Percentiles rank a stretch among this genome's conserved stretches.
Evolutionary conservation across 2,329 filamentous ascomycete species (phyloP).

Genomic region (Pseudocercospora crystallina): DNA sequence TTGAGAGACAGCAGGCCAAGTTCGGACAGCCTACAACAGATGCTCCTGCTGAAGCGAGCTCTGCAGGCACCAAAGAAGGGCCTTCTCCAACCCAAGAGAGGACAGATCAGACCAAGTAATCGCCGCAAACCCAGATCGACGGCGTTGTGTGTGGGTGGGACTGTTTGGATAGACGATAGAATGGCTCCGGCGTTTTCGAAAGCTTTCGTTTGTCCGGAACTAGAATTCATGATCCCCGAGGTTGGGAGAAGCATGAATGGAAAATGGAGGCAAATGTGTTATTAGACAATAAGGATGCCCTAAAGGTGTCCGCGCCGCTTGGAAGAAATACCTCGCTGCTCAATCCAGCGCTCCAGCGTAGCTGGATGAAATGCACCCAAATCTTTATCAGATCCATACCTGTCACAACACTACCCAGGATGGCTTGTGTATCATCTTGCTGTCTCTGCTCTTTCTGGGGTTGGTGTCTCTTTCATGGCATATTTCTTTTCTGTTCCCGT

Average conservation of each 20-base stretch:
- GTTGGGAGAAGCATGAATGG: not conserved
- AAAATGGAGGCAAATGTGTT: not conserved
- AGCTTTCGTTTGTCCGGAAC: slow-evolving; percentile 3
- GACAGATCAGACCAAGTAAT: slow-evolving; percentile 4
- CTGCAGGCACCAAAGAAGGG: slow-evolving; percentile 4
- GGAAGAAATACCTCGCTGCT: slow-evolving; percentile 5
- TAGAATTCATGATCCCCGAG: not conserved
- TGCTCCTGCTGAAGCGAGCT: not conserved
- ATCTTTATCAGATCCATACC: too few species aligned
- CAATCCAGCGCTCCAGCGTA: not conserved
- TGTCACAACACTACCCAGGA: too few species aligned
- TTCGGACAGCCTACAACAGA: slow-evolving; percentile 4
- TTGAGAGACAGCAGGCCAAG: slow-evolving; percentile 23
- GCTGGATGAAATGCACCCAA: too few species aligned
- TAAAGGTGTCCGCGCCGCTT: not conserved
- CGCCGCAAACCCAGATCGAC: not conserved
- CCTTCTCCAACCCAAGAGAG: slow-evolving; percentile 5
- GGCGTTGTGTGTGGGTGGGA: not conserved
- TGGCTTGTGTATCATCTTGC: too few species aligned
- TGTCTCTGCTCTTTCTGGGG: too few species aligned
- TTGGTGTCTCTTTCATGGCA: too few species aligned
- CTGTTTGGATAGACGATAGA: slow-evolving; percentile 4
- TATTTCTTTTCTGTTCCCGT: too few species aligned
- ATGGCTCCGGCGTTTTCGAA: slow-evolving; percentile 1
- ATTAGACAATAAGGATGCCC: not conserved